Percentiles rank a stretch among this genome's conserved stretches.
Conservation (phyloP, 352 stramenopile genomes). For the Phytophthora ramorum region DNA sequence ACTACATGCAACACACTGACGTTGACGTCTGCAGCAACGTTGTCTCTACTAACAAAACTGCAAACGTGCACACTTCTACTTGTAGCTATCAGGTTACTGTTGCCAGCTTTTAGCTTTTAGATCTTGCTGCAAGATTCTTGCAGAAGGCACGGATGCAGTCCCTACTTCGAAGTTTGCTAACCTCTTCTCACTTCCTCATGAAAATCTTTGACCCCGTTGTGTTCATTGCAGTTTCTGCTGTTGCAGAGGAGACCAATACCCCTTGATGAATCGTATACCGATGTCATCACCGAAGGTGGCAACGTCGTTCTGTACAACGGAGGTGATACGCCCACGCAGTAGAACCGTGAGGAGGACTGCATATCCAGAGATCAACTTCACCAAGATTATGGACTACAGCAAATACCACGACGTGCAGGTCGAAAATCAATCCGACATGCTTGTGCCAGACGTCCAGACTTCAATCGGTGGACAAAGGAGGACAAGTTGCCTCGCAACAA, state of each 20-base stretch:
- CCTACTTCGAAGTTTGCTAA: slow-evolving; percentile 17
- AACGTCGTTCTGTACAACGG: slow-evolving; percentile 53
- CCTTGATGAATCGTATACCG: slow-evolving; percentile 53
- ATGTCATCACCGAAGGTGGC: slow-evolving; percentile 55
- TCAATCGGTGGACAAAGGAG: slow-evolving; percentile 42
- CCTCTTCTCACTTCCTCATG: slow-evolving; percentile 2
- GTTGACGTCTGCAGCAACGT: too few species aligned
- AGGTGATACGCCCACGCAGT: slow-evolving; percentile 44
- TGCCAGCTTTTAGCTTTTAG: too few species aligned
- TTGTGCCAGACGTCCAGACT: slow-evolving; percentile 60
- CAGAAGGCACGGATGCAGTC: background rate
- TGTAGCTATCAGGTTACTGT: too few species aligned
- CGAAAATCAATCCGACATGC: slow-evolving; percentile 53
- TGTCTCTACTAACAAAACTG: too few species aligned
- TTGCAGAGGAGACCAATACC: slow-evolving; percentile 52
- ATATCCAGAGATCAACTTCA: slow-evolving; percentile 69
- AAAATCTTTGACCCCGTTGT: slow-evolving; percentile 12
- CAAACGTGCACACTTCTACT: too few species aligned
- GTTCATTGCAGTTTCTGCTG: background rate
- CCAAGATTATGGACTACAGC: slow-evolving; percentile 63
- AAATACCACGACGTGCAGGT: slow-evolving; percentile 66
- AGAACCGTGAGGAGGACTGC: slow-evolving; percentile 14
- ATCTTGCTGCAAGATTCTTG: too few species aligned
- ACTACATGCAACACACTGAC: too few species aligned
- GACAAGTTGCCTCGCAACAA: slow-evolving; percentile 57